Evolutionary conservation across 805 yeast species (phyloP), one percentile per base, ranked within the genome.

Genomic region (Saturnispora quitensis): DNA sequence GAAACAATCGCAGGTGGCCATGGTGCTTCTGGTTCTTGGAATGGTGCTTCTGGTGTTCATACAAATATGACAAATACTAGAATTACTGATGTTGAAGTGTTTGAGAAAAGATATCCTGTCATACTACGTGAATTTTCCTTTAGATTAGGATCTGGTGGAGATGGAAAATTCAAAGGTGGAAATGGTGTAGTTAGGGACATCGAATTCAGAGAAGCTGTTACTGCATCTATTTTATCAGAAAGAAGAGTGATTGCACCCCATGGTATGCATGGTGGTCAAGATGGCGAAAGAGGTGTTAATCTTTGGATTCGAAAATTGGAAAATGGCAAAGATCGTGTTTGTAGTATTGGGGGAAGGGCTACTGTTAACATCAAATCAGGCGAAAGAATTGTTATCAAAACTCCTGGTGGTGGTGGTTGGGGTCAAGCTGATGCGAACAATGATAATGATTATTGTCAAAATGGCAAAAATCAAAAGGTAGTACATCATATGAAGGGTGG

Each of bases 1-100:
- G 97, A 89, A 64, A 90, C 97, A 0, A 89, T 90, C 54, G 93
- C 96, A 53, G 97, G 97, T 54, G 97, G 97, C 0, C 86, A 89
- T 43, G 97, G 97, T 47, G 97, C 97, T 2, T 78, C 79, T 56
- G 78, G 84, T 1, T 81, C 81, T 2, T 89, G 95, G 90, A 69
- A 84, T 59, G 97, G 97, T 44, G 84, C 83, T 48, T 77, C 84
- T 54, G 96, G 88, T n/a, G 95, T 89, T 3, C 97, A 89, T 61
- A 86, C 95, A 5, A 93, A 89, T 65, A 89, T 91, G 83, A 90
- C 97, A 27, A 89, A 89, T 67, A 89, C 97, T 2, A 75, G 96
- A 62, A 87, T 89, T 67, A 89, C 97, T 0, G 97, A 89, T 64
- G 83, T 89, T 5, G 97, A 89, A 67, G 76, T 89, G 12, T 83